These are phyloP conservation scores for Schoenoplectus tabernaemontani DNA, from an alignment of 202 grass and related monocot species.

Conservation along the genomic window DNA sequence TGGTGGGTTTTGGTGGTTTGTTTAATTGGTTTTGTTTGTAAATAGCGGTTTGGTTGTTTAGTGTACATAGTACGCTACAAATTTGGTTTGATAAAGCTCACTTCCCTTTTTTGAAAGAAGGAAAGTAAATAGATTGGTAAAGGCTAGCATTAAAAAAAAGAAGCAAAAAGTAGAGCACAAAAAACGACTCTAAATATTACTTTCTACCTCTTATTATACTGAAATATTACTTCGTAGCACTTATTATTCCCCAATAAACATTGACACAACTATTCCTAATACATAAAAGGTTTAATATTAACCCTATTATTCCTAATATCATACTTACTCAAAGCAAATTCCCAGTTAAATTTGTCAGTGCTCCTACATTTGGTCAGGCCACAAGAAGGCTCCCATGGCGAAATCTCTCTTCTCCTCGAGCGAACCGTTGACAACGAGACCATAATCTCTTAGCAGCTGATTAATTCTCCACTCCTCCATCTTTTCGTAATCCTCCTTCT, in stretches of 20 bases:
- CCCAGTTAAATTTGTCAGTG: not conserved
- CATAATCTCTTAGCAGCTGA: constrained; percentile 28
- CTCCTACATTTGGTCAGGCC: constrained; percentile 32
- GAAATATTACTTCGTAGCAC: not conserved
- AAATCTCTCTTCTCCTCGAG: constrained; percentile 31
- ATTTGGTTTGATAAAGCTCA: not conserved
- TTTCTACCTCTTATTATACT: not conserved
- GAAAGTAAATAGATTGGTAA: not conserved
- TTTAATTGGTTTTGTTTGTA: not conserved
- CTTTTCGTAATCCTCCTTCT: constrained; percentile 25
- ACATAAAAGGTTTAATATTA: no score
- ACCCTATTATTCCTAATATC: no score
- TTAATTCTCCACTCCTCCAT: constrained; percentile 38
- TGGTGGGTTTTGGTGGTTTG: not conserved
- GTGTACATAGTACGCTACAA: not conserved
- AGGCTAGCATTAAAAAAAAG: not conserved
- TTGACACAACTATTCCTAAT: not conserved
- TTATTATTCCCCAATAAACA: not conserved
- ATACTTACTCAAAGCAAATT: not conserved
- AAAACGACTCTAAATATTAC: not conserved
- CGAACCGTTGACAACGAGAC: constrained; percentile 17
- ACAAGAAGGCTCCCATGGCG: constrained; percentile 34
- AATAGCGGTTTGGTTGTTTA: not conserved
- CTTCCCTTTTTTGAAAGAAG: not conserved
- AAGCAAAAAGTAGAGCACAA: not conserved